Base-by-base conservation (phyloP, 495 filamentous ascomycete genomes). In the Cercophora samala region DNA sequence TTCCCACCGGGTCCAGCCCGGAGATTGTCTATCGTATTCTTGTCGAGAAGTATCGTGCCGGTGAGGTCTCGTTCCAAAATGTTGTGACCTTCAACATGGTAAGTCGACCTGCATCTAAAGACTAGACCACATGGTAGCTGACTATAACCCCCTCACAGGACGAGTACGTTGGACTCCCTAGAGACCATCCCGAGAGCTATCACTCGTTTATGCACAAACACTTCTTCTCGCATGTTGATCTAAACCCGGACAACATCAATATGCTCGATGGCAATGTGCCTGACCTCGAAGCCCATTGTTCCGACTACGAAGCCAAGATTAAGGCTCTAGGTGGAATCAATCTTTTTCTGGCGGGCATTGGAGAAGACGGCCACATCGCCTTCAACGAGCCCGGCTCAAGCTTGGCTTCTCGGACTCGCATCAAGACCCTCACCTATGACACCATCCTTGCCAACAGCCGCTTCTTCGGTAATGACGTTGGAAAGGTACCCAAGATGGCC, bases 61-160 rank as follows among this genome's bases (percentile, higher is more conserved):
- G 90, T 68, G 85, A 90, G 69, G 89, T 95, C 68, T 93, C 91
- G 0, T 95, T 94, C 74, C 88, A 88, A 71, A 87, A 94, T 90
- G 91, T 95, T 70, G 83, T 93, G 72, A 95, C 91, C 8, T 94
- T 94, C 81, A 96, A 96, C 76, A 96, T 96, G 92, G 91, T 93
- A 86, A 62, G 80, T 67, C 46, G 26, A 21, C 13, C 46, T 60
- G 13, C 59, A 22, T 26, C 37, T 23, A 26, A 24, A 17, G 0
- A 5, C 51, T 37, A 22, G 13, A 19, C 17, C 17, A 37, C 3
- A 8, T 15, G 8, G n/a, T n/a, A n/a, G 25, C 22, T 63, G 54
- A 63, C 65, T 18, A 58, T 26, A 23, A 21, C 1, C 56, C 0
- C 5, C 22, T 4, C 15, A n/a, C 64, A 93, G 91, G 92, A 94